Percentiles rank a stretch among this genome's conserved stretches.
Evolutionary conservation across 2,329 filamentous ascomycete species (phyloP).

Genomic region (Colletotrichum scovillei): DNA sequence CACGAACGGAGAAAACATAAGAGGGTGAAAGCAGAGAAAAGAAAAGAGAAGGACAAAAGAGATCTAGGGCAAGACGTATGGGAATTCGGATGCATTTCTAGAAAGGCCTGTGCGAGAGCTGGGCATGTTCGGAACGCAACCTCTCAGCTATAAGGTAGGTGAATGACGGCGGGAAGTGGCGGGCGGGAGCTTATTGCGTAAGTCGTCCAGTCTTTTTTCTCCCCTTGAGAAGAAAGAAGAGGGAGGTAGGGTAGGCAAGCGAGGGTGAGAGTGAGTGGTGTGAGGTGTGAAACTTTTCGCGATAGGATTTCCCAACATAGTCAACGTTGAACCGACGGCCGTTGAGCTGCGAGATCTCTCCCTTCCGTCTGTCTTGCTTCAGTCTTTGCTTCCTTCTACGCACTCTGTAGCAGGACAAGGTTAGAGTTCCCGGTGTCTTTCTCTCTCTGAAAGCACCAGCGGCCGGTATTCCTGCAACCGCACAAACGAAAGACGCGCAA

Average conservation of each 20-base stretch:
- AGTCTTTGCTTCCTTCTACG: background rate
- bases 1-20: background rate
- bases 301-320: background rate
- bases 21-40: background rate
- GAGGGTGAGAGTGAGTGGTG: background rate
- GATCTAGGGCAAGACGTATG: background rate
- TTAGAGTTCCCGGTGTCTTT: background rate
- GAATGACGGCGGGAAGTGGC: background rate
- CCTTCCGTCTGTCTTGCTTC: background rate
- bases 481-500: background rate
- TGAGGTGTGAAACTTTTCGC: background rate
- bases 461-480: background rate
- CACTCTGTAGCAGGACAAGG: slow-evolving; percentile 8
- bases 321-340: background rate
- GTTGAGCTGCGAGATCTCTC: background rate
- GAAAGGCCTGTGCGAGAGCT: slow-evolving; percentile 9
- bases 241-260: background rate
- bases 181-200: slow-evolving; percentile 1
- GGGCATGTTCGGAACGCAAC: background rate
- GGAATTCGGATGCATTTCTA: slow-evolving; percentile 9
- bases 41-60: background rate
- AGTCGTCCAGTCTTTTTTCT: background rate
- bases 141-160: background rate
- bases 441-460: background rate
- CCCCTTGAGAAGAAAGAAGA: background rate